Conservation (phyloP, 2,329 filamentous ascomycete genomes). For the Achaetomium macrosporum region DNA sequence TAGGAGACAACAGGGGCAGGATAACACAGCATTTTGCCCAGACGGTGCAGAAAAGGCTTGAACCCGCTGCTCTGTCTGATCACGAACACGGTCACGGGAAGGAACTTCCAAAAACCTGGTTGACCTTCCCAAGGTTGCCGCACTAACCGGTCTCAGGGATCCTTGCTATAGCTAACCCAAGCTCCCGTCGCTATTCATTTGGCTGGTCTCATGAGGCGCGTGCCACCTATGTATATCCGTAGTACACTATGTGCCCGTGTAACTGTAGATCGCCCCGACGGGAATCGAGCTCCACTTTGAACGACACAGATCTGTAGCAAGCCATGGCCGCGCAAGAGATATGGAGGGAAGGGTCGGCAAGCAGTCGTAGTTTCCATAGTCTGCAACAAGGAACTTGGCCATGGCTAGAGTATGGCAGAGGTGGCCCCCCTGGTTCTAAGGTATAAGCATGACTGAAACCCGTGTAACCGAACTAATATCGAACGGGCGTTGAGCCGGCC, state of each 20-base stretch:
- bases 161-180: neutral
- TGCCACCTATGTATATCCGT: no score
- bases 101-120: constrained; percentile 8
- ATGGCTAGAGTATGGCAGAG: neutral
- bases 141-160: neutral
- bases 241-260: no score
- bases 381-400: neutral
- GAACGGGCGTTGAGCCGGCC: neutral
- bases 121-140: neutral
- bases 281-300: neutral
- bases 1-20: neutral
- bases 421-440: neutral
- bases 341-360: neutral
- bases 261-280: neutral
- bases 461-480: neutral
- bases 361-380: neutral
- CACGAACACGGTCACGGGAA: neutral
- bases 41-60: neutral
- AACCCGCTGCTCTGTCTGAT: constrained; percentile 1
- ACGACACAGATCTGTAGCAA: neutral
- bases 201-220: neutral
- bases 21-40: neutral
- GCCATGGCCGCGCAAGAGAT: neutral
- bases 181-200: neutral
- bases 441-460: neutral